phyloP scores from a whole-genome alignment of 139 green algal genomes.

The Tetradesmus lagerheimii region DNA sequence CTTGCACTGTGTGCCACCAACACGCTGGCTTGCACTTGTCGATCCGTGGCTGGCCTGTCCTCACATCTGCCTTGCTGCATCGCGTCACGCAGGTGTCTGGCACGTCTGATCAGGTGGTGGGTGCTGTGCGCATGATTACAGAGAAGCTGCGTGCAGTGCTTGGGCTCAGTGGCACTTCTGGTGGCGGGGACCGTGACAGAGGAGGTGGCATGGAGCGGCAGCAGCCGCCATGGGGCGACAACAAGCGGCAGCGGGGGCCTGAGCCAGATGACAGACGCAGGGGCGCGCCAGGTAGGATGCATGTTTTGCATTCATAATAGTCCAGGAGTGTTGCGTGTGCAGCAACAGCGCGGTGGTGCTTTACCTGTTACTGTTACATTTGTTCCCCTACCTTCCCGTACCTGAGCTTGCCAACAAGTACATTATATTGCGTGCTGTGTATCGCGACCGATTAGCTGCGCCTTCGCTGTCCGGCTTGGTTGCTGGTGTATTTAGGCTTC shows the following conservation, averaged over 20 bases:
- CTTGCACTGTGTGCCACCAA: no score
- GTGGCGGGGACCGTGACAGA: not conserved
- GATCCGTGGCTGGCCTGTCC: no score
- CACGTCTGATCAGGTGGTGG: slow-evolving; percentile 9
- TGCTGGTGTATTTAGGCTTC: no score
- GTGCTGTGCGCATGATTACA: slow-evolving; percentile 24
- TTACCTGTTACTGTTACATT: not conserved
- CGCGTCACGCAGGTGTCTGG: not conserved
- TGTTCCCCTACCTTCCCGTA: no score
- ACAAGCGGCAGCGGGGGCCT: slow-evolving; percentile 12
- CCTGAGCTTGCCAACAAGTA: no score
- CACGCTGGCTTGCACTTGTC: not conserved
- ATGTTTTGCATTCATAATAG: not conserved
- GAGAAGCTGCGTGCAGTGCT: slow-evolving; percentile 25
- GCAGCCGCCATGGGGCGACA: not conserved
- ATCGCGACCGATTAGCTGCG: no score
- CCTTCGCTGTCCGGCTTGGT: no score
- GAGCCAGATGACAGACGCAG: slow-evolving; percentile 5
- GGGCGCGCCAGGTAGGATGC: not conserved
- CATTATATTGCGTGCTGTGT: no score
- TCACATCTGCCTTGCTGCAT: not conserved
- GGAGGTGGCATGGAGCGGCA: not conserved
- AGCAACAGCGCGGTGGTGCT: no score
- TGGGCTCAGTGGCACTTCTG: no score
- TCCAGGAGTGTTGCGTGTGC: no score